Evolutionary conservation across 441 rosid species (phyloP).

Genomic region (Jatropha podagrica): DNA sequence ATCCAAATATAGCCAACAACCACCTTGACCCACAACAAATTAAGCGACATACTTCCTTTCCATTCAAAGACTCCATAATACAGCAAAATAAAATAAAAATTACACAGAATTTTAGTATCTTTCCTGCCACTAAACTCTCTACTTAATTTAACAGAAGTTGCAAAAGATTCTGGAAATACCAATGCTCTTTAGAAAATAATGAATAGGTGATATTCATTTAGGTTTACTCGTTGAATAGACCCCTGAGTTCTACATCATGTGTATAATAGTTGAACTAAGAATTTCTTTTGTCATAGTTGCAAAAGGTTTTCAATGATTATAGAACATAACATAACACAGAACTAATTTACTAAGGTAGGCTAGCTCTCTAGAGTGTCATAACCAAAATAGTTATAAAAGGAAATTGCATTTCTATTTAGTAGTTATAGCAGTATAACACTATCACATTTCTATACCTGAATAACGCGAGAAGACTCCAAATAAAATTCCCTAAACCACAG

Average conservation of each 20-base stretch:
- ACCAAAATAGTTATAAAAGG: conserved; percentile 18
- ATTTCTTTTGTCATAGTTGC: conserved; percentile 2
- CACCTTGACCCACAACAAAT: neutral
- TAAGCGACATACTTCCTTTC: neutral
- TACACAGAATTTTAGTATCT: neutral
- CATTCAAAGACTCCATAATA: conserved; percentile 6
- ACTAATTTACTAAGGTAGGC: conserved; percentile 6
- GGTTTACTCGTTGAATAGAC: neutral
- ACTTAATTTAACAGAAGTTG: neutral
- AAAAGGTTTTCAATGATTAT: neutral
- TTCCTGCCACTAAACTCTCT: neutral
- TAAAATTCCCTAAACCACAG: conserved; percentile 99
- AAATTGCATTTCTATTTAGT: neutral
- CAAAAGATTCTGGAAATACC: neutral
- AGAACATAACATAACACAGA: neutral
- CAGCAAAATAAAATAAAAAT: neutral
- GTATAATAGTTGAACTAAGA: neutral
- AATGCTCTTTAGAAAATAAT: neutral
- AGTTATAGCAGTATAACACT: conserved; percentile 7
- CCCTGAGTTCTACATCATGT: neutral
- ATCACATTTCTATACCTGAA: conserved; percentile 65
- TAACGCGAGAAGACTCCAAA: conserved; percentile 99
- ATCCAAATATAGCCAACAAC: neutral
- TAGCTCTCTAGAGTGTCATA: conserved; percentile 12
- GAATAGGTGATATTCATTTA: neutral